Evolutionary conservation across 805 yeast species (phyloP).

Genomic region (Starmerella stellata): DNA sequence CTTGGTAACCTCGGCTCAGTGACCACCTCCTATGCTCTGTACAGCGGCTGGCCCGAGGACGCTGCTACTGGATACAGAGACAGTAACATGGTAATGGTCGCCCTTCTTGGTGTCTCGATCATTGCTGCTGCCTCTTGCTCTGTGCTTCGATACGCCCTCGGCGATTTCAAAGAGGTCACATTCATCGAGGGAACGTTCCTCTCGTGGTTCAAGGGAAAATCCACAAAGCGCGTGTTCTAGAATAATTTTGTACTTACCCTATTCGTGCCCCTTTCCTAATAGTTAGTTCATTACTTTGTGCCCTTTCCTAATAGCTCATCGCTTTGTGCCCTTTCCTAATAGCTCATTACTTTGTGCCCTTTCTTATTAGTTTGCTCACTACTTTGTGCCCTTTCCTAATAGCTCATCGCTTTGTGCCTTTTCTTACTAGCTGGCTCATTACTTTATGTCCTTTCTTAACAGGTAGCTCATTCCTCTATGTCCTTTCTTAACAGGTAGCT

Average conservation of each 20-base stretch:
- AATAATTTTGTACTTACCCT: not conserved
- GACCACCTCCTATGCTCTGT: constrained; percentile 67
- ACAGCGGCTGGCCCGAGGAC: constrained; percentile 77
- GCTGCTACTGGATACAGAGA: constrained; percentile 38
- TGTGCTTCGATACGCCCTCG: constrained; percentile 21
- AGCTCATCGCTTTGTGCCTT: no score
- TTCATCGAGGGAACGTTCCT: constrained; percentile 14
- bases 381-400: no score
- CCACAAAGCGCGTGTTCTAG: not conserved
- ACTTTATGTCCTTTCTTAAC: no score
- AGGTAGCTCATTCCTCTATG: no score
- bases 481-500: no score
- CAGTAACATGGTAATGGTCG: constrained; percentile 70
- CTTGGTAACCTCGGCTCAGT: constrained; percentile 77
- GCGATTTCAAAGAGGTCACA: constrained; percentile 20
- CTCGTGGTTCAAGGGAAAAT: constrained; percentile 9
- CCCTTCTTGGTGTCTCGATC: constrained; percentile 59
- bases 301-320: no score
- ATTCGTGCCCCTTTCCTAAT: no score
- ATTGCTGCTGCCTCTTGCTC: constrained; percentile 28
- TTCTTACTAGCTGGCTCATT: no score
- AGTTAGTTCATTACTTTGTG: no score
- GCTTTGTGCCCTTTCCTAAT: no score
- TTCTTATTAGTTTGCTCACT: no score
- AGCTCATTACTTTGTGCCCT: no score